These are phyloP conservation scores for Cryptosporidium viatorum DNA, from an alignment of 169 alveolate species.

Conservation along the genomic window DNA sequence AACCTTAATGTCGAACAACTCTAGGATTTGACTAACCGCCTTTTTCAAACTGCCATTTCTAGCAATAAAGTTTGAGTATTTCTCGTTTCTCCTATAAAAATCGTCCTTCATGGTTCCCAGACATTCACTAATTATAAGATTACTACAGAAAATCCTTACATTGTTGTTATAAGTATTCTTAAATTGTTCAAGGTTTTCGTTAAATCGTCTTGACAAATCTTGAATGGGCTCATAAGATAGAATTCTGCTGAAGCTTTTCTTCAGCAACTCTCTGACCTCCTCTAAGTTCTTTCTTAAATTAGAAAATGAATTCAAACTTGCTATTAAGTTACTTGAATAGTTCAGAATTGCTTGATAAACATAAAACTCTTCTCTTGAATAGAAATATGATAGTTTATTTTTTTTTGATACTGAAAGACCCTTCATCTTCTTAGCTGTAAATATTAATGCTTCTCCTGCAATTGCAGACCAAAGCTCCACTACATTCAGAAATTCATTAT, in stretches of 20 bases:
- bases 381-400: constrained; percentile 7
- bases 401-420: not conserved
- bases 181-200: not conserved
- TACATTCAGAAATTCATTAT: constrained; percentile 12
- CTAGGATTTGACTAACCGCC: constrained; percentile 5
- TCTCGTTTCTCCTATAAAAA: constrained; percentile 59
- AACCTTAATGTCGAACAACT: constrained; percentile 9
- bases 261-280: constrained; percentile 14
- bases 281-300: constrained; percentile 4
- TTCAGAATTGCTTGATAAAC: constrained; percentile 33
- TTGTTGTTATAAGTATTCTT: not conserved
- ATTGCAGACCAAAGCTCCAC: constrained; percentile 36
- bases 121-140: constrained; percentile 3
- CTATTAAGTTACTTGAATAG: constrained; percentile 22
- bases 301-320: not conserved
- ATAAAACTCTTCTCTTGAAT: constrained; percentile 48
- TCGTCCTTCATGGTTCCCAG: constrained; percentile 46
- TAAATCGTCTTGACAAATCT: not conserved
- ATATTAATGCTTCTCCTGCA: constrained; percentile 66
- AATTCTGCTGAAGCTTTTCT: constrained; percentile 3
- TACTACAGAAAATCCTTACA: constrained; percentile 12
- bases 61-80: constrained; percentile 15
- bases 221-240: not conserved
- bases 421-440: not conserved
- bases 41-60: constrained; percentile 26